A percentile compares a stretch with the other conserved stretches of the same genome.
These are phyloP conservation scores for Coccomyxa subellipsoidea DNA, from an alignment of 163 green algal genomes.

Conservation along the genomic window DNA sequence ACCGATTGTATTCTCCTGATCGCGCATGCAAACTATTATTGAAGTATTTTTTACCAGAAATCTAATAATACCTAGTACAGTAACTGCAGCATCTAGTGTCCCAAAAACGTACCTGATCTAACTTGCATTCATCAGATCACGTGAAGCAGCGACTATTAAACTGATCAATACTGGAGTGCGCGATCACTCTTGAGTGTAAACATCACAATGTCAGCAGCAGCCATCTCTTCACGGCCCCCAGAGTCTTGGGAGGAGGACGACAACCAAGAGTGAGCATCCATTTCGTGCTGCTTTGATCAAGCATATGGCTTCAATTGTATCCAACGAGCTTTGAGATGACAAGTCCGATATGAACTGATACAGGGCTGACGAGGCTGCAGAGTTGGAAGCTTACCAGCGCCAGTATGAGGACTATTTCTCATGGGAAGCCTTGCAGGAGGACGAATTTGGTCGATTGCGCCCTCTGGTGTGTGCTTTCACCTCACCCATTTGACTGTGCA, in stretches of 20 bases:
- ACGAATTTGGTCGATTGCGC: constrained; percentile 76
- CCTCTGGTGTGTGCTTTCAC: constrained; percentile 60
- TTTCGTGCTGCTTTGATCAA: neutral
- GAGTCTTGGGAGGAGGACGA: neutral
- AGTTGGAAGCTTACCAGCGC: constrained; percentile 59
- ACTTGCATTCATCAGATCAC: no score
- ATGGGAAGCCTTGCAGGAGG: constrained; percentile 87
- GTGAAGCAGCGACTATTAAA: no score
- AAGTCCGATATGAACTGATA: neutral
- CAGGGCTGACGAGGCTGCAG: constrained; percentile 16
- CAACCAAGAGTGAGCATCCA: neutral
- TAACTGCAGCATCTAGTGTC: no score
- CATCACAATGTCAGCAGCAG: neutral
- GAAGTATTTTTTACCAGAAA: no score
- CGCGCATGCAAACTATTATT: no score
- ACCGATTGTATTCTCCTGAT: no score
- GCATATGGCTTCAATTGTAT: neutral
- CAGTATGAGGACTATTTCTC: constrained; percentile 82
- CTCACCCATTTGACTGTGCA: neutral
- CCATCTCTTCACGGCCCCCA: neutral
- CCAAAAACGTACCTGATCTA: no score
- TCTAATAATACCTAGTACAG: no score
- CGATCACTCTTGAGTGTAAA: neutral
- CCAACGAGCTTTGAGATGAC: neutral
- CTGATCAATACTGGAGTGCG: no score